Conservation (phyloP, 352 stramenopile genomes). For the Pythium sp. region DNA sequence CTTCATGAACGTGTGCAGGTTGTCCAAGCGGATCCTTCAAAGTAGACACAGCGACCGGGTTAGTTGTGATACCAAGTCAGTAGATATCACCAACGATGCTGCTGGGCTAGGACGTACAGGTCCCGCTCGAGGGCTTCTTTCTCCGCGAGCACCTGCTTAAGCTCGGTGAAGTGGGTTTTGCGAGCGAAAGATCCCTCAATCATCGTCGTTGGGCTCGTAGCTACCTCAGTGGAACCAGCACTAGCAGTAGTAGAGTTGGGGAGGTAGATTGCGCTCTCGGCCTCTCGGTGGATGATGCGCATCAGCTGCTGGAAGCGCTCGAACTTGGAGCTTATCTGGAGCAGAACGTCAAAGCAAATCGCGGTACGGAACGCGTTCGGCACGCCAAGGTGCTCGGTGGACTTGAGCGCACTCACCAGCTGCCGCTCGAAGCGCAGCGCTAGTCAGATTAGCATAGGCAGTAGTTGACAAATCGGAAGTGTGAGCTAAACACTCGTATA, state of each 20-base stretch:
- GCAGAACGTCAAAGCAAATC: conserved; percentile 53
- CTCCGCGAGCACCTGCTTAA: conserved; percentile 36
- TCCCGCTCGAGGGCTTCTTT: conserved; percentile 35
- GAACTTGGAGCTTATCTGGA: conserved; percentile 43
- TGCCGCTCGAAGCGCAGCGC: conserved; percentile 40
- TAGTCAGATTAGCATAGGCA: too few relatives aligned
- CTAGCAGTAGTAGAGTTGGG: neutral
- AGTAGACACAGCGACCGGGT: neutral
- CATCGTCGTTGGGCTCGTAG: neutral
- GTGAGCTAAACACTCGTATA: too few relatives aligned
- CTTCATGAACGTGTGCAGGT: conserved; percentile 48
- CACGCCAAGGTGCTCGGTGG: conserved; percentile 48
- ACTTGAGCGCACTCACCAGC: conserved; percentile 43
- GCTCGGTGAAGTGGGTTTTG: conserved; percentile 57
- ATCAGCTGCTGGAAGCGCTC: conserved; percentile 46
- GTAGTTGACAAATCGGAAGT: too few relatives aligned
- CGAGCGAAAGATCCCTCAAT: conserved; percentile 27
- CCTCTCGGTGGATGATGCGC: conserved; percentile 28
- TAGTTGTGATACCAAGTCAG: neutral
- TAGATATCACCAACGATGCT: too few relatives aligned
- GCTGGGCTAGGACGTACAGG: conserved; percentile 23
- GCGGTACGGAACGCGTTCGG: conserved; percentile 60
- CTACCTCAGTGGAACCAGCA: neutral
- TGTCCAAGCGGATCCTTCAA: conserved; percentile 32
- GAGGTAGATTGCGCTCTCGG: conserved; percentile 43